Evolutionary conservation across 108 stramenopile genomes (phyloP), one percentile per base, ranked within the genome.

Genomic region (Discostella pseudostelligera): DNA sequence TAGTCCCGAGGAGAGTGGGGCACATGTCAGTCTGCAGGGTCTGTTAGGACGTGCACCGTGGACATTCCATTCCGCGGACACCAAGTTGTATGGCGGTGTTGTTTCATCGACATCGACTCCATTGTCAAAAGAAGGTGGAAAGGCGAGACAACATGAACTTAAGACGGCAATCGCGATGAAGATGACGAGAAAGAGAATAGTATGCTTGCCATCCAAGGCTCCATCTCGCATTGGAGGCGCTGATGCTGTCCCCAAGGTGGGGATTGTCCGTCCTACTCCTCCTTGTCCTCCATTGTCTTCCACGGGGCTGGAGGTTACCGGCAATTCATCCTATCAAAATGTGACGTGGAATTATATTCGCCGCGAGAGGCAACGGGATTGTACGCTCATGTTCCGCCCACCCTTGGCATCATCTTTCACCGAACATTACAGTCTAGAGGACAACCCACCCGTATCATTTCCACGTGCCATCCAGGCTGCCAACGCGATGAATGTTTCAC

Each of bases 211-310:
- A 20, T 74, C 78, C 5, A 28, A 60, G 20, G 78, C 82, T 61
- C 71, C 82, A 12, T 37, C 74, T 10, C 63, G 47, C 50, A 79
- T 76, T 43, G 92, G 92, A 43, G 74, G 83, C 12, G 81, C 85
- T 8, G 77, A 83, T 43, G 72, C 74, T 40, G 84, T 81, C 14
- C 93, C 88, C 16, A 85, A 88, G 43, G 92, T 93, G 21, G 93
- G 93, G 39, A 68, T 94, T 16, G 73, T 90, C 20, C 86, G 88
- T 50, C 92, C 92, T 7, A 79, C 69, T 32, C 63, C 75, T 32
- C 83, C 84, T n/a, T 40, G 25, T 47, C 50, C 70, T 20, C 40
- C 65, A 55, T 17, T 74, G 39, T 26, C 59, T 58, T 43, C 58
- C 58, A 43, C 73, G 21, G 50, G 68, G 40, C 2, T 67, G 79